Percentiles rank a stretch among this genome's conserved stretches.
Conservation (phyloP, 2,329 filamentous ascomycete species). For the Metarhizium robertsii region DNA sequence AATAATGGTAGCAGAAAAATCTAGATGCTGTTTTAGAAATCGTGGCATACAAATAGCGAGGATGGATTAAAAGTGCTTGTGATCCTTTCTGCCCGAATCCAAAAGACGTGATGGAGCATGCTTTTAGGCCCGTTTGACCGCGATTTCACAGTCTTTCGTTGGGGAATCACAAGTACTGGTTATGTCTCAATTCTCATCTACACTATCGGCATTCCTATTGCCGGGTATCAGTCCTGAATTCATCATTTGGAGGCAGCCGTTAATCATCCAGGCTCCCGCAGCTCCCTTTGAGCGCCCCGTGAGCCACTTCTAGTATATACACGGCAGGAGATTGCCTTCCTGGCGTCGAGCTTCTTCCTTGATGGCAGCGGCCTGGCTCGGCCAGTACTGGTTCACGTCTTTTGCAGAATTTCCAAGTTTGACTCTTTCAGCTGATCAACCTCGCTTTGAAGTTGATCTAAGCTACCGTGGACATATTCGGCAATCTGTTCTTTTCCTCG, state of each 20-base stretch:
- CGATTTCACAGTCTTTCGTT: conserved; percentile 55
- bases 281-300: conserved; percentile 95
- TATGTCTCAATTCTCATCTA: conserved; percentile 86
- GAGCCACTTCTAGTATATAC: conserved; percentile 94
- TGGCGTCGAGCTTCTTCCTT: conserved; percentile 31
- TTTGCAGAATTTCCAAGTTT: neutral
- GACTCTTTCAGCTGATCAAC: neutral
- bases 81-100: conserved; percentile 96
- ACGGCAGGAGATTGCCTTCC: conserved; percentile 79
- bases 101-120: conserved; percentile 91
- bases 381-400: neutral
- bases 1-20: too few relatives aligned
- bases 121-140: conserved; percentile 88
- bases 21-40: neutral
- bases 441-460: neutral
- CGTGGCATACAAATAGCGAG: conserved; percentile 79
- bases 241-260: conserved; percentile 83
- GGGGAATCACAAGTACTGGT: conserved; percentile 87
- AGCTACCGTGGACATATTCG: neutral
- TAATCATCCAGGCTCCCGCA: conserved; percentile 95
- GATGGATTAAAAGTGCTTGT: conserved; percentile 85
- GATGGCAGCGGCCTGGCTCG: neutral
- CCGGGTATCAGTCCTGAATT: conserved; percentile 87
- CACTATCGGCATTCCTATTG: conserved; percentile 90
- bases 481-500: neutral